Percentiles rank a stretch among this genome's conserved stretches.
Conservation (phyloP, 805 yeast species). For the Hanseniaspora valbyensis region DNA sequence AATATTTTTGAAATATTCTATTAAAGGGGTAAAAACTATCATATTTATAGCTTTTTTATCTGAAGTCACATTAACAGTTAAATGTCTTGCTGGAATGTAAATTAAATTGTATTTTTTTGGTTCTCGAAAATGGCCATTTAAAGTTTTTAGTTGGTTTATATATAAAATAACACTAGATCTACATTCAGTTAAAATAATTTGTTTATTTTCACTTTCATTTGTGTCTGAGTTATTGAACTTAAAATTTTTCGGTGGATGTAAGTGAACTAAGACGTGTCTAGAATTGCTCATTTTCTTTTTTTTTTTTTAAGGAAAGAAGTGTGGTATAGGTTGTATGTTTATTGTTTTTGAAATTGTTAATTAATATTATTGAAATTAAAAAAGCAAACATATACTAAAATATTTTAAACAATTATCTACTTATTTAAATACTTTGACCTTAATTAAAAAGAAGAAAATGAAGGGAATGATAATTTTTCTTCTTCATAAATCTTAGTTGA, state of each 20-base stretch:
- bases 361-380: too few species aligned
- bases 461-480: too few species aligned
- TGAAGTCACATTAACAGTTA: neutral
- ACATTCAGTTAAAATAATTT: neutral
- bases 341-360: too few species aligned
- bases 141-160: neutral
- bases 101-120: neutral
- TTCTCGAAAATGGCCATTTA: neutral
- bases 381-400: too few species aligned
- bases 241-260: neutral
- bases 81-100: conserved; percentile 1
- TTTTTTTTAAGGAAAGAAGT: too few species aligned
- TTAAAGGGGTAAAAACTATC: neutral
- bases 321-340: too few species aligned
- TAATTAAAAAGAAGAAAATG: too few species aligned
- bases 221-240: neutral
- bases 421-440: too few species aligned
- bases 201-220: neutral
- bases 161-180: neutral
- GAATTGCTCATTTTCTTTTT: neutral
- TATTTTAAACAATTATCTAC: too few species aligned
- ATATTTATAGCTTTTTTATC: neutral
- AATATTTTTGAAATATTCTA: neutral
- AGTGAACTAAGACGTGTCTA: neutral
- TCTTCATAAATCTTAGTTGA: too few species aligned